Percentiles rank a stretch among this genome's conserved stretches.
Conservation (phyloP, 345 rosid species). For the Eucalyptus coolabah region DNA sequence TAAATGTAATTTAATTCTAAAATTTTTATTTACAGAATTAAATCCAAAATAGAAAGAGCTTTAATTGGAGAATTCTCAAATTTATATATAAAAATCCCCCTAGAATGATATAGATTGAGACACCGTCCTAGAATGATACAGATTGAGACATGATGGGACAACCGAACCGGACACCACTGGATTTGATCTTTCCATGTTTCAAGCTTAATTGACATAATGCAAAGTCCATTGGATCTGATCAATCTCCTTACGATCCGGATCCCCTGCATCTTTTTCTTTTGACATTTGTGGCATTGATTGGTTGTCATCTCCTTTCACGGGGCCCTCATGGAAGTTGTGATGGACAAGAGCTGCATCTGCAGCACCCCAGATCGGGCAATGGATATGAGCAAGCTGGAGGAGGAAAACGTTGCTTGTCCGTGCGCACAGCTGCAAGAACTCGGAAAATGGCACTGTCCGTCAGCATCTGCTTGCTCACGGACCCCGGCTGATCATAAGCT, state of each 20-base stretch:
- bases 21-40: background rate
- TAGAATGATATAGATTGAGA: too few relatives aligned
- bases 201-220: background rate
- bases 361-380: too few relatives aligned
- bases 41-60: background rate
- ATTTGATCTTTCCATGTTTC: background rate
- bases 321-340: background rate
- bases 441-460: background rate
- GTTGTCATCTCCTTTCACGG: background rate
- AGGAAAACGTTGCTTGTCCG: background rate
- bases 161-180: background rate
- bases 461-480: background rate
- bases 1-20: background rate
- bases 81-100: background rate
- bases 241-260: background rate
- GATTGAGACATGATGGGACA: background rate
- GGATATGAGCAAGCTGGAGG: background rate
- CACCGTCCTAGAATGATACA: background rate
- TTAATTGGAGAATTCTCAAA: background rate
- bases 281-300: background rate
- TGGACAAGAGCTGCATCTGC: background rate
- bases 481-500: rapidly evolving
- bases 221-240: background rate
- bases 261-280: background rate
- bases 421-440: background rate